These are phyloP conservation scores for Dioscorea zingiberensis DNA, from an alignment of 106 monocot species.

Conservation along the genomic window DNA sequence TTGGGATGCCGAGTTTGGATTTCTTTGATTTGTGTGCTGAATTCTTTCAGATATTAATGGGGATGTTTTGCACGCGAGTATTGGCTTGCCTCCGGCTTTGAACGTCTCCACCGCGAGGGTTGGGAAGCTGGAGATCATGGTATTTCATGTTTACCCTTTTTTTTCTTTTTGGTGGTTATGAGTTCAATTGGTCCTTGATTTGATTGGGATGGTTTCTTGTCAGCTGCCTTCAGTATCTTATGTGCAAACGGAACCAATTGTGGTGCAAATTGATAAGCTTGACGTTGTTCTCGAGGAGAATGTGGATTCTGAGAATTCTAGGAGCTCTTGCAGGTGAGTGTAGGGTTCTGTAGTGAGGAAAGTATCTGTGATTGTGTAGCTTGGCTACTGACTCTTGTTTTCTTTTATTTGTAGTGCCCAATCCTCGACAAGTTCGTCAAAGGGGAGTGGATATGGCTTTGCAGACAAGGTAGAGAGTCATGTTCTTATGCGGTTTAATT, in stretches of 20 bases:
- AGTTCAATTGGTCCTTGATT: neutral
- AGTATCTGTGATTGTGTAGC: neutral
- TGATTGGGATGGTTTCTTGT: neutral
- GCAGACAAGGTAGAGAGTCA: conserved; percentile 77
- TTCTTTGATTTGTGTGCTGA: neutral
- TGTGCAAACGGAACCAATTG: conserved; percentile 87
- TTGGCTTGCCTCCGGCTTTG: conserved; percentile 73
- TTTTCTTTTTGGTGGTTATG: neutral
- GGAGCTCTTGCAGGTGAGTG: conserved; percentile 46
- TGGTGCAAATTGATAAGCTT: conserved; percentile 78
- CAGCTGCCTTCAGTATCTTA: conserved; percentile 95
- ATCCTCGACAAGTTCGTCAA: conserved; percentile 37
- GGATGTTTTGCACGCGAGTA: conserved; percentile 82
- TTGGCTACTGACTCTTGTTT: conserved; percentile 8
- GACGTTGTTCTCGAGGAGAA: conserved; percentile 95
- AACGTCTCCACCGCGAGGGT: conserved; percentile 82
- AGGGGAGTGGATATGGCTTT: conserved; percentile 89
- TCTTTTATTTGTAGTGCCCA: conserved; percentile 28
- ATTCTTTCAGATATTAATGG: conserved; percentile 87
- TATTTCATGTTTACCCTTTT: conserved; percentile 12
- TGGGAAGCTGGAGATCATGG: conserved; percentile 95
- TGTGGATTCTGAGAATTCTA: conserved; percentile 37
- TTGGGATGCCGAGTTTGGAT: neutral
- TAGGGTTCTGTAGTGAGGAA: neutral
- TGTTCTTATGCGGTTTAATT: neutral